Evolutionary conservation across 2,329 filamentous ascomycete genomes (phyloP).

Genomic region (Cytospora paraplurivora): DNA sequence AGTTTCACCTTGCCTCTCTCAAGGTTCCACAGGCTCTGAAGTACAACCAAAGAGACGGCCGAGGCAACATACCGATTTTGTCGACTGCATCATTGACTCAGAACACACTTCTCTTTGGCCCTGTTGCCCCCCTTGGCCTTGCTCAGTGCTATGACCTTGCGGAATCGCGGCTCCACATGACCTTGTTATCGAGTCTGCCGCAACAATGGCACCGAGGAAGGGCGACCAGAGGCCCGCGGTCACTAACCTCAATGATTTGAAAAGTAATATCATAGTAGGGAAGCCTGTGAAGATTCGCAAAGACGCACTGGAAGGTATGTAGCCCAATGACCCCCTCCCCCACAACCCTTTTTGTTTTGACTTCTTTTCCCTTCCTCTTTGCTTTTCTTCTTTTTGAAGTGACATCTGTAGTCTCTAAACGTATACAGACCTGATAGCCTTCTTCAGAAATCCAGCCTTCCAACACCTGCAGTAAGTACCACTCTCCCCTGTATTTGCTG

Average conservation of each 20-base stretch:
- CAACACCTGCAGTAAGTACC: constrained; percentile 17
- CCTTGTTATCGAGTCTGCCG: background rate
- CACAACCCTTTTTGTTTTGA: background rate
- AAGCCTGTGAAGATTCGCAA: constrained; percentile 10
- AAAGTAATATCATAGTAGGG: constrained; percentile 12
- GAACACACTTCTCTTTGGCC: background rate
- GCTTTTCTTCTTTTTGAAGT: too few species aligned
- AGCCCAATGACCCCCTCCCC: background rate
- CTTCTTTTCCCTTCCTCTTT: too few species aligned
- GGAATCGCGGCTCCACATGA: background rate
- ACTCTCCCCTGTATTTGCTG: background rate
- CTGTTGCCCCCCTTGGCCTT: background rate
- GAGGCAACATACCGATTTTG: background rate
- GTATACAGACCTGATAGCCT: constrained; percentile 20
- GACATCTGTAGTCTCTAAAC: background rate
- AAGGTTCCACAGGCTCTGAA: background rate
- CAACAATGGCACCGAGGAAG: constrained; percentile 25
- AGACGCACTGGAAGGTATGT: constrained; percentile 25
- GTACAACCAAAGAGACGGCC: background rate
- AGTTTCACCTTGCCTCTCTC: background rate
- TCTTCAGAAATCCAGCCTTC: constrained; percentile 19
- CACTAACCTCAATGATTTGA: constrained; percentile 26
- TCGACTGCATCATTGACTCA: background rate
- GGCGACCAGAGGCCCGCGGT: constrained; percentile 12
- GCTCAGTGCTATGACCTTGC: background rate